Conservation (phyloP, 305 asterid genomes). For the Solanum hybrid region DNA sequence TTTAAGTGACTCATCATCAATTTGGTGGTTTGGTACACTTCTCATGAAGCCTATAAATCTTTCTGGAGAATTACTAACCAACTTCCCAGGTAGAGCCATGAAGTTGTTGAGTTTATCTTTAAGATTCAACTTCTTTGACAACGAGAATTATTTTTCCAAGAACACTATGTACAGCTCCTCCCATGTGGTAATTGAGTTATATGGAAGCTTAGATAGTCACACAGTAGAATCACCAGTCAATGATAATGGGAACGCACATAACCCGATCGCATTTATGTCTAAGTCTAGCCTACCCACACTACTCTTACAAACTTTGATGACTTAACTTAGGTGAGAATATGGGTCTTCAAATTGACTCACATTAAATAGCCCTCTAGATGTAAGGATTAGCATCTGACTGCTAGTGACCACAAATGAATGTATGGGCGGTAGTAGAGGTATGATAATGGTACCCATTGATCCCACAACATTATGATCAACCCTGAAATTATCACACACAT, state of each 20-base stretch:
- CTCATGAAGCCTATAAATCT: too few species aligned
- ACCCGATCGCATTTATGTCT: background rate
- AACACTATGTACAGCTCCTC: background rate
- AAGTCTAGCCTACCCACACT: background rate
- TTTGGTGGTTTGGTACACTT: background rate
- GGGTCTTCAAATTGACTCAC: background rate
- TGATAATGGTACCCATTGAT: background rate
- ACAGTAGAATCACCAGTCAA: background rate
- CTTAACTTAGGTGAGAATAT: background rate
- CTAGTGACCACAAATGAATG: background rate
- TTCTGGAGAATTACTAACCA: too few species aligned
- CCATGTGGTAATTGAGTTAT: background rate
- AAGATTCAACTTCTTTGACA: background rate
- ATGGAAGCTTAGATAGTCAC: background rate
- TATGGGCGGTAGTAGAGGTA: background rate
- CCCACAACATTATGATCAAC: background rate
- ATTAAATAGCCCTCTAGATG: background rate
- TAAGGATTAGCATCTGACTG: too few species aligned
- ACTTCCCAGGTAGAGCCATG: background rate
- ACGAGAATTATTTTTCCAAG: background rate
- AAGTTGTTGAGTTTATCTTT: background rate
- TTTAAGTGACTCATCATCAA: background rate
- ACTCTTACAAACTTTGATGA: too few species aligned
- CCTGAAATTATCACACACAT: background rate
- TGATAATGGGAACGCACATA: background rate